A percentile compares a stretch with the other conserved stretches of the same genome.
Evolutionary conservation across 352 stramenopile species (phyloP).

Genomic region (Phytophthora boehmeriae): DNA sequence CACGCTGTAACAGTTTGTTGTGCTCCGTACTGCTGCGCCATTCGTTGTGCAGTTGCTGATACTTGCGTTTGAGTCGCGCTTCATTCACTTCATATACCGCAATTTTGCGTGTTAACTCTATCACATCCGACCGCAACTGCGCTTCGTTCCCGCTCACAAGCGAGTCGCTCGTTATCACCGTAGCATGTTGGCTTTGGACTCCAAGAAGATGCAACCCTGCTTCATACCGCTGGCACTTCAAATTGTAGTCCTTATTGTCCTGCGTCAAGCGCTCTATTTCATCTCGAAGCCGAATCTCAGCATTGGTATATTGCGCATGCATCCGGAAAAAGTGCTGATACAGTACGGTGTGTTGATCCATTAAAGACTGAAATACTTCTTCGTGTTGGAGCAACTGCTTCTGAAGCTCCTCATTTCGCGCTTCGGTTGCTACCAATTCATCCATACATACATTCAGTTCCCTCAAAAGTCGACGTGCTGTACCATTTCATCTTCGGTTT

Average conservation of each 20-base stretch:
- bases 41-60: conserved; percentile 55
- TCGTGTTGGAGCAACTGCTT: conserved; percentile 55
- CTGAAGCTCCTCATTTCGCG: conserved; percentile 55
- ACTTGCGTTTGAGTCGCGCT: conserved; percentile 69
- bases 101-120: conserved; percentile 77
- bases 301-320: conserved; percentile 48
- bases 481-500: conserved; percentile 62
- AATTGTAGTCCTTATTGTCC: conserved; percentile 47
- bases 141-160: conserved; percentile 39
- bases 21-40: conserved; percentile 38
- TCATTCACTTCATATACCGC: conserved; percentile 88
- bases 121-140: conserved; percentile 49
- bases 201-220: conserved; percentile 52
- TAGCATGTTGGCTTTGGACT: conserved; percentile 26
- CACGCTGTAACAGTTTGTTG: conserved; percentile 51
- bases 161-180: conserved; percentile 1
- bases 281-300: conserved; percentile 40
- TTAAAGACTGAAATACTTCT: conserved; percentile 54
- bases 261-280: conserved; percentile 46
- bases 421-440: conserved; percentile 53
- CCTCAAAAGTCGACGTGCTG: conserved; percentile 64
- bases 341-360: conserved; percentile 76
- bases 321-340: conserved; percentile 80
- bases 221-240: conserved; percentile 66
- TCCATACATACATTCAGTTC: conserved; percentile 77